These are phyloP conservation scores for Fusarium pseudograminearum DNA, from an alignment of 2,329 filamentous ascomycete species.

Conservation along the genomic window DNA sequence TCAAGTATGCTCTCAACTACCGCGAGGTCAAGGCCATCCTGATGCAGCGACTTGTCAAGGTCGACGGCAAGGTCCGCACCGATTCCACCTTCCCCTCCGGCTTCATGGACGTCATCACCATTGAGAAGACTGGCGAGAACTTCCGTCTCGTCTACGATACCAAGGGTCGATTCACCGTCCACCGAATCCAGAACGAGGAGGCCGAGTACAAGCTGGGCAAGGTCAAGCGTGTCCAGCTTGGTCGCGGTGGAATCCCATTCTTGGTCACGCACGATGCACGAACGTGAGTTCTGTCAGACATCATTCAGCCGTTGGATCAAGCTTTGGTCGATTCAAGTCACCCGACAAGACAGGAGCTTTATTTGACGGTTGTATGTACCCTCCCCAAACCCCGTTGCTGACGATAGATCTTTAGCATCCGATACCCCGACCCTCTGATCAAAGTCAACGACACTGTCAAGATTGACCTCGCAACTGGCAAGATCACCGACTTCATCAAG, in stretches of 20 bases:
- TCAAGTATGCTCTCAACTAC: slow-evolving; percentile 99
- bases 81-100: slow-evolving; percentile 97
- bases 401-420: slow-evolving; percentile 76
- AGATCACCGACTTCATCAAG: slow-evolving; percentile 97
- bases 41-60: slow-evolving; percentile 99
- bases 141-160: slow-evolving; percentile 99
- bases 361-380: slow-evolving; percentile 68
- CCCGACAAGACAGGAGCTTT: slow-evolving; percentile 53
- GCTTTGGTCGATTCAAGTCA: slow-evolving; percentile 80
- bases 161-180: slow-evolving; percentile 99
- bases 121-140: slow-evolving; percentile 99
- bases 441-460: slow-evolving; percentile 99
- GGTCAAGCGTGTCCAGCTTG: slow-evolving; percentile 99
- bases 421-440: slow-evolving; percentile 97
- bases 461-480: slow-evolving; percentile 96
- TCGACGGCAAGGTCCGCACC: slow-evolving; percentile 99
- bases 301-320: slow-evolving; percentile 99
- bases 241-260: slow-evolving; percentile 99
- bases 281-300: slow-evolving; percentile 98
- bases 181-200: slow-evolving; percentile 99
- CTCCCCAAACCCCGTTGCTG: slow-evolving; percentile 53
- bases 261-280: slow-evolving; percentile 99
- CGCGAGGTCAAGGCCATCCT: slow-evolving; percentile 98
- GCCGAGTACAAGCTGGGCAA: slow-evolving; percentile 99
- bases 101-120: slow-evolving; percentile 99